A percentile compares a stretch with the other conserved stretches of the same genome.
phyloP scores from a whole-genome alignment of 345 rosid genomes.

The Litchi chinensis region DNA sequence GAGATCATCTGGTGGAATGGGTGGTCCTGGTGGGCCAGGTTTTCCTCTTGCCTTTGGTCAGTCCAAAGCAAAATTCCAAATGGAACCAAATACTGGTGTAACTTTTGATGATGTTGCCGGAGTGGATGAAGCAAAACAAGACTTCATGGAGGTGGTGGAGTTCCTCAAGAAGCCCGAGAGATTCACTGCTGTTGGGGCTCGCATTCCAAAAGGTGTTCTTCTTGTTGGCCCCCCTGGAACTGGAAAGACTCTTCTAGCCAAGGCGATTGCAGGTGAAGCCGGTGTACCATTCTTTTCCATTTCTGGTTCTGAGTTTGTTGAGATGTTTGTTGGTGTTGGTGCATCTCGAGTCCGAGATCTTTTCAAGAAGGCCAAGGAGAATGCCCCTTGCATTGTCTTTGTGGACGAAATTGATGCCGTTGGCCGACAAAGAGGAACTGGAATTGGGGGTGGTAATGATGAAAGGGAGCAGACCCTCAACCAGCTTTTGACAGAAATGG shows the following conservation, averaged over 20 bases:
- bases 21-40: constrained; percentile 99
- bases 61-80: constrained; percentile 96
- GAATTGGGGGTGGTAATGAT: constrained; percentile 97
- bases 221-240: constrained; percentile 99
- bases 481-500: constrained; percentile 97
- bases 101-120: constrained; percentile 99
- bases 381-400: constrained; percentile 97
- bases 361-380: constrained; percentile 93
- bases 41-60: constrained; percentile 86
- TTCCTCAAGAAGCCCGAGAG: constrained; percentile 98
- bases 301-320: constrained; percentile 97
- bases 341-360: constrained; percentile 96
- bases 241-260: constrained; percentile 97
- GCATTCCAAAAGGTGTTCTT: constrained; percentile 97
- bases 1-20: constrained; percentile 96
- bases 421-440: constrained; percentile 93
- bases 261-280: constrained; percentile 99
- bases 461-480: constrained; percentile 98
- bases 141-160: constrained; percentile 99
- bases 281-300: constrained; percentile 97
- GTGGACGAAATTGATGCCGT: constrained; percentile 99
- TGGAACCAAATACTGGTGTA: constrained; percentile 99
- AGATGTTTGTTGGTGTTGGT: constrained; percentile 99
- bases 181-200: constrained; percentile 94
- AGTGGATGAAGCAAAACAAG: constrained; percentile 99